Evolutionary conservation across 2,329 filamentous ascomycete genomes (phyloP), one percentile per base, ranked within the genome.

Genomic region (Sporothrix globosa): DNA sequence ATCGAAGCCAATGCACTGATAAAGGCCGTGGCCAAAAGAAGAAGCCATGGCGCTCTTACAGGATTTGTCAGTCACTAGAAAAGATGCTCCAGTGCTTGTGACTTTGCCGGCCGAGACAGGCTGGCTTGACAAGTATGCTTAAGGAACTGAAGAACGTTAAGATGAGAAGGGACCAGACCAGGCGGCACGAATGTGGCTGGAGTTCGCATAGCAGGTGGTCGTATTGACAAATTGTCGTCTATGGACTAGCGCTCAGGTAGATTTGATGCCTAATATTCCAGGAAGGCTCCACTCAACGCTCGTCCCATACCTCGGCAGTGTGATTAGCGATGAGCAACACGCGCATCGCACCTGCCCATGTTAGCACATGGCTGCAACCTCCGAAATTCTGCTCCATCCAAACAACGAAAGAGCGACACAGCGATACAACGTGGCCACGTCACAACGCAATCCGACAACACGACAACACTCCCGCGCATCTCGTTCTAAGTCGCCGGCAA

Each of bases 301-400:
- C 30, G 19, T 46, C n/a, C 50, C 34, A 58, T 44, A 69, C 67
- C 67, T 69, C 67, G 67, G 67, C 67, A 69, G 67, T 60, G 41
- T 27, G 54, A 52, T 61, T 60, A 69, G 67, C 67, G 54, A 52
- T 52, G 41, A 24, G 41, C 50, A 27, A 7, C 50, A 39, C 34
- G 30, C 34, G 52, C 65, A 11, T 44, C 60, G 41, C 41, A 44
- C 14, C 11, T 34, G 14, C 48, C 19, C 41, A 44, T 34, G 24
- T 52, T 66, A 19, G 52, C 52, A 53, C 3, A n/a, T 66, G 24
- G 46, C 27, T 50, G 2, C 34, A 34, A 34, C 34, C 34, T n/a
- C 61, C 17, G 46, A 39, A 27, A 7, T 67, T 2, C 39, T 7
- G 63, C 63, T 53, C n/a, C 30, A 7, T 61, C 63, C 48, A 50